phyloP scores from a whole-genome alignment of 106 monocot species.

The Gastrodia elata region DNA sequence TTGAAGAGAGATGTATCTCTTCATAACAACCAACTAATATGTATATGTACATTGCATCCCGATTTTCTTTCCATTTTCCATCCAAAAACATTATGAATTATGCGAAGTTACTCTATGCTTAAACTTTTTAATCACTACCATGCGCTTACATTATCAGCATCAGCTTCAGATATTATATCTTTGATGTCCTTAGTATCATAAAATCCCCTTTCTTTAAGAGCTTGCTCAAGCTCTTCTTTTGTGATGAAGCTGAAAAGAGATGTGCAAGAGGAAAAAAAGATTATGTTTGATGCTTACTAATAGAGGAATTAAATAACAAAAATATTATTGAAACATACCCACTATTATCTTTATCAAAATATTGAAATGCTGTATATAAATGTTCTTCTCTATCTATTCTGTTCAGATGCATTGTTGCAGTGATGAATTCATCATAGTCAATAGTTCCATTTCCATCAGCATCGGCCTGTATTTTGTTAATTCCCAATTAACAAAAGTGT shows the following conservation, averaged over 20 bases:
- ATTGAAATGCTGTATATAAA: conserved; percentile 82
- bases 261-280: not conserved
- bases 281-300: too few relatives aligned
- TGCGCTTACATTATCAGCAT: conserved; percentile 72
- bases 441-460: conserved; percentile 95
- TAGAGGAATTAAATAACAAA: too few relatives aligned
- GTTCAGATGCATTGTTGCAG: conserved; percentile 87
- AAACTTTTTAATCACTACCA: too few relatives aligned
- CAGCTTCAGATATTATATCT: conserved; percentile 68
- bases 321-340: conserved; percentile 22
- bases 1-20: too few relatives aligned
- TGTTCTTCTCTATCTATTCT: conserved; percentile 90
- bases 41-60: too few relatives aligned
- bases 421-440: conserved; percentile 92
- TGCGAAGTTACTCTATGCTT: not conserved
- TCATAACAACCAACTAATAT: too few relatives aligned
- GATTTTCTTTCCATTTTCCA: too few relatives aligned
- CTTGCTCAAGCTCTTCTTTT: conserved; percentile 88
- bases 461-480: conserved; percentile 43
- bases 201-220: conserved; percentile 64
- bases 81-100: too few relatives aligned
- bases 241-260: conserved; percentile 55
- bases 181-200: conserved; percentile 66
- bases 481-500: too few relatives aligned
- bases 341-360: conserved; percentile 79